Percentiles rank a stretch among this genome's conserved stretches.
These are phyloP conservation scores for Fraxinus dipetala DNA, from an alignment of 305 asterid species.

Conservation along the genomic window DNA sequence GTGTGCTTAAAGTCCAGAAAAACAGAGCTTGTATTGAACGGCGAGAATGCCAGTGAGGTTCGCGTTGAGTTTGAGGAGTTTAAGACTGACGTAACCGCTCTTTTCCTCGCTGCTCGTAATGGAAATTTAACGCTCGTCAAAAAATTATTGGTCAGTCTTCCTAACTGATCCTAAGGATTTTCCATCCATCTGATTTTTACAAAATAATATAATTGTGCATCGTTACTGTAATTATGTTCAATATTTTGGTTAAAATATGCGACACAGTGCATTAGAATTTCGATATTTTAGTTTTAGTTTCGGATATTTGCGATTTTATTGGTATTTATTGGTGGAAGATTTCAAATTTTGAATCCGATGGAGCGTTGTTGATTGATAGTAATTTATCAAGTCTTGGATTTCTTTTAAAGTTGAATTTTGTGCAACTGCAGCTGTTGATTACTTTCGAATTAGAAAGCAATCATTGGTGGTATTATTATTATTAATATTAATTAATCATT, in stretches of 20 bases:
- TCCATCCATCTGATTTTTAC: background rate
- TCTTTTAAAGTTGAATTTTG: constrained; percentile 7
- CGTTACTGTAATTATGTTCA: background rate
- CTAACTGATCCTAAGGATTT: background rate
- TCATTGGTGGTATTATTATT: constrained; percentile 14
- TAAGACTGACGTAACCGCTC: constrained; percentile 67
- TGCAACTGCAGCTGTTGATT: constrained; percentile 14
- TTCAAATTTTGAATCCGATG: background rate
- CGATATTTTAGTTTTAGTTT: background rate
- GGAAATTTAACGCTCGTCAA: constrained; percentile 55
- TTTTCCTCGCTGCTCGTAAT: constrained; percentile 69
- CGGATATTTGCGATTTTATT: background rate
- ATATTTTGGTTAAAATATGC: background rate
- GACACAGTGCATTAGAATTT: background rate
- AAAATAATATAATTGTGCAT: background rate
- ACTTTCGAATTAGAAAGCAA: constrained; percentile 22
- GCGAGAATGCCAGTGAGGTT: constrained; percentile 54
- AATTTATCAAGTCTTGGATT: constrained; percentile 2
- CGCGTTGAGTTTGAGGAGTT: constrained; percentile 65
- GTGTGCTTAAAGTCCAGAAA: constrained; percentile 51
- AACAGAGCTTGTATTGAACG: constrained; percentile 59
- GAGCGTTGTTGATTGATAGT: background rate
- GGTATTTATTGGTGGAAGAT: constrained; percentile 6
- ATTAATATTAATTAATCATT: constrained; percentile 19
- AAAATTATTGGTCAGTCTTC: constrained; percentile 44